Percentiles rank a stretch among this genome's conserved stretches.
Evolutionary conservation across 805 yeast species (phyloP).

Genomic region (Saccharomycopsis babjevae): DNA sequence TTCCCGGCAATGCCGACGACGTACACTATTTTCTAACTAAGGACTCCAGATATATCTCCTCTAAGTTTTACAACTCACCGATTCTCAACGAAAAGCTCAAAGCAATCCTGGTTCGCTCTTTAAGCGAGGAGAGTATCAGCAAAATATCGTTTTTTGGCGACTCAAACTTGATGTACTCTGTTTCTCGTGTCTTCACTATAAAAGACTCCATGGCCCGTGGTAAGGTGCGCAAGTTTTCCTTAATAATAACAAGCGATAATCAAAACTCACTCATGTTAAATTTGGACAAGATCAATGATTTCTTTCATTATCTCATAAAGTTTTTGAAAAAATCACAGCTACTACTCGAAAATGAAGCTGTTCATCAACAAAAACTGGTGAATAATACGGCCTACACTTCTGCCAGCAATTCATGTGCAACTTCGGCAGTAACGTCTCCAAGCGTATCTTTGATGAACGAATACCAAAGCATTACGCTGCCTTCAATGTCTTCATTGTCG

Average conservation of each 20-base stretch:
- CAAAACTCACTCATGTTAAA: constrained; percentile 10
- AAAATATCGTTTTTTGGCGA: constrained; percentile 17
- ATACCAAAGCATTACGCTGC: background rate
- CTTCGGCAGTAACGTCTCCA: background rate
- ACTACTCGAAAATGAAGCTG: background rate
- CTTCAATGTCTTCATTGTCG: background rate
- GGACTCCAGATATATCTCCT: background rate
- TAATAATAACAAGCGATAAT: constrained; percentile 14
- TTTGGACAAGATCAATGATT: constrained; percentile 4
- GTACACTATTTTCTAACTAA: background rate
- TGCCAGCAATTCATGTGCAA: background rate
- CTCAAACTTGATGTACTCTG: constrained; percentile 11
- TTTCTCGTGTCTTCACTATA: constrained; percentile 11
- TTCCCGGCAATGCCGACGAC: background rate
- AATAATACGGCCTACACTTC: background rate
- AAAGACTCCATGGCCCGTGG: constrained; percentile 14
- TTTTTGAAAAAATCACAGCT: constrained; percentile 4
- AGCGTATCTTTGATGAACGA: background rate
- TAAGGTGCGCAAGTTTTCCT: constrained; percentile 11
- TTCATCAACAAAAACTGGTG: too few relatives aligned
- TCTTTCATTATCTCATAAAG: constrained; percentile 13
- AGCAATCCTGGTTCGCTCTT: constrained; percentile 9
- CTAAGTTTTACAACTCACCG: constrained; percentile 1
- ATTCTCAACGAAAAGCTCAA: constrained; percentile 6
- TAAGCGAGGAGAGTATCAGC: constrained; percentile 15